Evolutionary conservation across 2,329 filamentous ascomycete genomes (phyloP), one percentile per base, ranked within the genome.

Genomic region (Colletotrichum paranaense): DNA sequence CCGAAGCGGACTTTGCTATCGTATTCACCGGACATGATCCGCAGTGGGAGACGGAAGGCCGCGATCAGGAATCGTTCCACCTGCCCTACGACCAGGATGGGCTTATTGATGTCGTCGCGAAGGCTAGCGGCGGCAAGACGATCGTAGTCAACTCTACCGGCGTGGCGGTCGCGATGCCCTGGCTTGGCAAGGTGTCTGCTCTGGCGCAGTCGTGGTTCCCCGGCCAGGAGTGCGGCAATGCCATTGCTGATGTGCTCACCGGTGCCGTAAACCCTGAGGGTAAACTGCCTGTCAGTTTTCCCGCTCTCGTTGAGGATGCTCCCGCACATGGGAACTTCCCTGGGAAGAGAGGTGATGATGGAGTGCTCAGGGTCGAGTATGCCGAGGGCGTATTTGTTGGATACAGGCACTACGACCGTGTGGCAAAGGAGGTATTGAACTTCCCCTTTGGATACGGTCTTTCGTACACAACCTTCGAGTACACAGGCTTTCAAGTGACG

Each of bases 381-480:
- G 90, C 89, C n/a, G 92, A 93, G 79, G 92, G 92, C 60, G 87
- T 94, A 57, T 93, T 92, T 78, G 85, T 93, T 49, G 92, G 92
- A 1, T 93, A 94, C 80, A 86, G 91, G 24, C 90, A 90, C 82
- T 93, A 92, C 77, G 91, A 94, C 77, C 91, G 89, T 75, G 68
- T 80, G n/a, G 84, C 85, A 1, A 83, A 86, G 49, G 86, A 89
- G n/a, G 84, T 86, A 19, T 86, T 91, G 0, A 86, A 90, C 32
- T 93, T 93, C 80, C 86, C 90, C 60, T 94, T 94, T 76, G 92
- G 92, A 8, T 89, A 92, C 77, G 92, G 88, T 52, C 84, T 92
- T 26, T 91, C 89, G 30, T 93, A 93, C 83, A 92, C 89, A 4
- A 88, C 82, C 1, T 94, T 91, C 79, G 83, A 88, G 28, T 69